phyloP scores from a whole-genome alignment of 768 basidiomycete genomes.

The Lactarius sanguifluus region DNA sequence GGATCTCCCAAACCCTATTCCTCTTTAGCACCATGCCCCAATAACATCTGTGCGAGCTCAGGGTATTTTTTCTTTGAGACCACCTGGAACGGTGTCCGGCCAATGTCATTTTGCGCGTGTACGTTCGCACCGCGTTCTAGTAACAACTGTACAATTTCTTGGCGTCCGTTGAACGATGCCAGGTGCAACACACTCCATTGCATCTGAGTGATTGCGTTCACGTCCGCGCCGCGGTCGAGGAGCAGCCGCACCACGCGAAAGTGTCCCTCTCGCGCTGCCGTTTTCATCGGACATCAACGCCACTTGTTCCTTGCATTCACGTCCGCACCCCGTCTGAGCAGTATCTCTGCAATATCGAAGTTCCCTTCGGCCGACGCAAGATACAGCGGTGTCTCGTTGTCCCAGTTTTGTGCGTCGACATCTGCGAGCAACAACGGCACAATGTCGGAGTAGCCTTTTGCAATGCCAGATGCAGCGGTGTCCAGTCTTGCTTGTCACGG shows the following conservation, averaged over 20 bases:
- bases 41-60: neutral
- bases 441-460: neutral
- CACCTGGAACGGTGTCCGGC: neutral
- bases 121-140: constrained; percentile 1
- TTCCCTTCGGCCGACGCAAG: neutral
- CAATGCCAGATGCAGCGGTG: neutral
- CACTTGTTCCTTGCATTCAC: neutral
- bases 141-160: neutral
- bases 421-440: neutral
- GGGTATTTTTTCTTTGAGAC: neutral
- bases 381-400: neutral
- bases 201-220: neutral
- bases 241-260: neutral
- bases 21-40: neutral
- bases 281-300: neutral
- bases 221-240: neutral
- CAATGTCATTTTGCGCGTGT: neutral
- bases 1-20: neutral
- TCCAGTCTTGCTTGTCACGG: neutral
- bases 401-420: neutral
- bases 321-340: constrained; percentile 5
- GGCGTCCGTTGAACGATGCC: neutral
- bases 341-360: neutral
- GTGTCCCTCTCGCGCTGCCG: neutral
- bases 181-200: neutral